Evolutionary conservation across 2,329 filamentous ascomycete species (phyloP).

Genomic region (Aspergillus cejpii): DNA sequence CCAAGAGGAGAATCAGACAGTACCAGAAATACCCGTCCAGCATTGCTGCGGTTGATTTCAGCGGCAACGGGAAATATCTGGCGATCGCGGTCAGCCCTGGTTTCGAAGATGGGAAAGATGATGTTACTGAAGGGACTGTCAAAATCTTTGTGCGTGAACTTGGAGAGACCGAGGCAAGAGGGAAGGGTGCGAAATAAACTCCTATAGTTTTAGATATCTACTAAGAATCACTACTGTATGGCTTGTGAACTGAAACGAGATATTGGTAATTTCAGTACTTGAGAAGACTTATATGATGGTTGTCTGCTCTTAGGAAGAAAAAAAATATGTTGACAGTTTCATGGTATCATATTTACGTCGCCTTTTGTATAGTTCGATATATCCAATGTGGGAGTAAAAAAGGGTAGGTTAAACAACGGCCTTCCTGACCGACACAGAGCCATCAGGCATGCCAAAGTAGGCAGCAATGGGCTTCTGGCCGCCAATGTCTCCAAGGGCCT

Average conservation of each 20-base stretch:
- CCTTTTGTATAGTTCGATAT: neutral
- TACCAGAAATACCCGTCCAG: conserved; percentile 78
- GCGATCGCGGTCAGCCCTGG: conserved; percentile 78
- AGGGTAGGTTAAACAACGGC: conserved; percentile 23
- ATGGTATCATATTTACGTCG: conserved; percentile 15
- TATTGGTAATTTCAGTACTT: too few species aligned
- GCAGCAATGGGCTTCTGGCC: conserved; percentile 88
- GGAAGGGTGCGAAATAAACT: conserved; percentile 63
- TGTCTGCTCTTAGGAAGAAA: neutral
- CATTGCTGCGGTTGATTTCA: conserved; percentile 71
- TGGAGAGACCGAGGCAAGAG: conserved; percentile 79
- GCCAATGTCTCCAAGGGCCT: conserved; percentile 54
- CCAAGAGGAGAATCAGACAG: conserved; percentile 81
- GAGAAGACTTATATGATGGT: too few species aligned
- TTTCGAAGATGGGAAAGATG: conserved; percentile 80
- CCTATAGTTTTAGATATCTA: conserved; percentile 3
- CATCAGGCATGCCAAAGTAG: conserved; percentile 88
- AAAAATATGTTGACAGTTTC: neutral
- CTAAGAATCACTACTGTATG: conserved; percentile 7
- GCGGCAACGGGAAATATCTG: conserved; percentile 66
- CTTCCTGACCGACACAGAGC: conserved; percentile 54
- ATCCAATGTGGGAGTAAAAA: neutral
- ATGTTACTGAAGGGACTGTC: conserved; percentile 63
- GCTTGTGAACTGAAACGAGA: neutral
- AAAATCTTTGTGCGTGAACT: conserved; percentile 78